Evolutionary conservation across 805 yeast genomes (phyloP), one percentile per base, ranked within the genome.

Genomic region (Middelhovenomyces tepae): DNA sequence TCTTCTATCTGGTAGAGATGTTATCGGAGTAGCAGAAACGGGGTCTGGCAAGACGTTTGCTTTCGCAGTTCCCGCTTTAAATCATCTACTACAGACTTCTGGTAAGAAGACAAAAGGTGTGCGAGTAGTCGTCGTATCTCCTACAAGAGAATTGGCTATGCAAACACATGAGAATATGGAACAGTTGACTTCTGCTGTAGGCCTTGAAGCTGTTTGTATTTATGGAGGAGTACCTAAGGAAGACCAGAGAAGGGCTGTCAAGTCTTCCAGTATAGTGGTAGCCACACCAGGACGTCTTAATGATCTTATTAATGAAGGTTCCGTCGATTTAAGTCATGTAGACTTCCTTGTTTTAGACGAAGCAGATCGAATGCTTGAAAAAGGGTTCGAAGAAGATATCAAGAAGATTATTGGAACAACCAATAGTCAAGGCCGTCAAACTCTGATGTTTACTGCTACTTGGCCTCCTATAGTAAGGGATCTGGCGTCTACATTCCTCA

Each of bases 391-490:
- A 62, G 93, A 89, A 56, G 98, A 89, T 59, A 89, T 91, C 53
- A 85, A 82, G 56, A 67, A 70, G 43, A 85, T 91, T 44, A 75
- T 91, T 53, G 71, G 78, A 37, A 69, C 84, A 10, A 64, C 71
- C 16, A 51, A 60, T 20, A 33, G 51, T 3, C 54, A 58, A 16
- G 49, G 68, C 18, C 69, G 97, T 63, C 97, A 89, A 60, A 91
- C 98, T 0, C 68, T 91, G 43, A 91, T 91, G 97, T 91, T 91
- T 62, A 89, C 98, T 7, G 99, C 99, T n/a, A 91, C 99, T 1
- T 91, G 98, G 98, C 99, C 99, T n/a, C 83, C 82, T 49, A 94
- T 89, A 62, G 97, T 91, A 22, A 78, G 97, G 53, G 93, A 85
- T 43, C 69, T 91, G 42, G 98, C 98, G 6, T 54, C 75, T 13